phyloP scores from a whole-genome alignment of 768 basidiomycete species.

The Leccinum sublutescens region DNA sequence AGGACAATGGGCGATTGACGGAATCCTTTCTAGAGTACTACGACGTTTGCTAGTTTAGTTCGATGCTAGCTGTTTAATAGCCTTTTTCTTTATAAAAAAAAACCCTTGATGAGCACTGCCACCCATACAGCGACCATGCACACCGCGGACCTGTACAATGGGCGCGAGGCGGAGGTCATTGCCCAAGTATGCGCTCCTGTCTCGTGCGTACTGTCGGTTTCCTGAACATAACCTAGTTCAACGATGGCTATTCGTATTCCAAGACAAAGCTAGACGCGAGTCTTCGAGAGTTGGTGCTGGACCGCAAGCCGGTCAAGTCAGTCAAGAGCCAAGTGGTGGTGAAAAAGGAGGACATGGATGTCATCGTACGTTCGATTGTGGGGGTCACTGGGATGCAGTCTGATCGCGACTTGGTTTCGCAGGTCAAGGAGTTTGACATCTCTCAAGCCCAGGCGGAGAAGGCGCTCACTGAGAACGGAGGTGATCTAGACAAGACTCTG shows the following conservation, averaged over 20 bases:
- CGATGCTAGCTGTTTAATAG: slow-evolving; percentile 32
- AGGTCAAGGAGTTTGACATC: slow-evolving; percentile 33
- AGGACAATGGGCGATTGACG: slow-evolving; percentile 18
- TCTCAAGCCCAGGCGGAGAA: slow-evolving; percentile 31
- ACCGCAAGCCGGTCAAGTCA: slow-evolving; percentile 56
- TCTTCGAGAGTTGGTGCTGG: slow-evolving; percentile 48
- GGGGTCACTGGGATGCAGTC: not conserved
- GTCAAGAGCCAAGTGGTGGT: slow-evolving; percentile 20
- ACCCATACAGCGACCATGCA: slow-evolving; percentile 16
- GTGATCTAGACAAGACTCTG: slow-evolving; percentile 29
- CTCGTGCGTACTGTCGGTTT: not conserved
- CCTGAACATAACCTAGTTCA: slow-evolving; percentile 49
- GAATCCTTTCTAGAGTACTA: slow-evolving; percentile 28
- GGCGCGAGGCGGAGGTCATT: slow-evolving; percentile 31
- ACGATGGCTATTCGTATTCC: slow-evolving; percentile 47
- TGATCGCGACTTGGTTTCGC: slow-evolving; percentile 11
- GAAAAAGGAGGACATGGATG: slow-evolving; percentile 31
- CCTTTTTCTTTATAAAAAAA: slow-evolving; percentile 18
- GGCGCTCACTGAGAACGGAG: slow-evolving; percentile 27
- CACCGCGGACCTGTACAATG: slow-evolving; percentile 27
- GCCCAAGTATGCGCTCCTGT: slow-evolving; percentile 19
- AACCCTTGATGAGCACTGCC: slow-evolving; percentile 22
- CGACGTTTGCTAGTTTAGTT: slow-evolving; percentile 26
- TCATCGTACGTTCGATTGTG: slow-evolving; percentile 22
- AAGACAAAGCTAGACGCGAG: slow-evolving; percentile 34